These are phyloP conservation scores for Aspergillus quadrilineatus DNA, from an alignment of 2,329 filamentous ascomycete genomes.

Conservation along the genomic window DNA sequence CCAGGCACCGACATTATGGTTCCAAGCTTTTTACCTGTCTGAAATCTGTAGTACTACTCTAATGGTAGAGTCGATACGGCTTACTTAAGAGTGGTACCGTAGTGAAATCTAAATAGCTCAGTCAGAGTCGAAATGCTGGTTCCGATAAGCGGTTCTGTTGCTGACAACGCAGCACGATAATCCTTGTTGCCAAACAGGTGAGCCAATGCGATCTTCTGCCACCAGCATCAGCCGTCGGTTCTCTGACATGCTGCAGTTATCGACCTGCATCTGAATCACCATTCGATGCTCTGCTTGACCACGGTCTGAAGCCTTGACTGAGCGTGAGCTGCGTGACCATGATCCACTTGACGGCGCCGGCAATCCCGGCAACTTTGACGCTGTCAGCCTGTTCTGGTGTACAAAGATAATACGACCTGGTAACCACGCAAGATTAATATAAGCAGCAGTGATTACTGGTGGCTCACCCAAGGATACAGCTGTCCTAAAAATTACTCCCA, in stretches of 20 bases:
- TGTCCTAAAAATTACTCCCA: background rate
- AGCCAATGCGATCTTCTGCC: constrained; percentile 8
- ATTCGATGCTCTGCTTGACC: constrained; percentile 3
- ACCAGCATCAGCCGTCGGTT: constrained; percentile 13
- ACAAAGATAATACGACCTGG: background rate
- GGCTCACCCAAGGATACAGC: background rate
- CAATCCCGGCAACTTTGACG: constrained; percentile 13
- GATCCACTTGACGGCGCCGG: constrained; percentile 16
- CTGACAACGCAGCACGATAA: constrained; percentile 24
- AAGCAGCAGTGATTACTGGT: constrained; percentile 8
- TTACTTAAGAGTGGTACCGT: background rate
- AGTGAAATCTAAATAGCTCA: constrained; percentile 3
- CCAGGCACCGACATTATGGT: background rate
- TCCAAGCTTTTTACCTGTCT: background rate
- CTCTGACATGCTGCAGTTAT: constrained; percentile 16
- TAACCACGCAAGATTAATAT: constrained; percentile 13
- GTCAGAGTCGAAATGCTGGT: constrained; percentile 12
- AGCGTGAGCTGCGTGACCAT: constrained; percentile 12
- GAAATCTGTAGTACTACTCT: no score
- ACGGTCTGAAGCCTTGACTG: background rate
- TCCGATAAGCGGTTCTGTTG: constrained; percentile 15
- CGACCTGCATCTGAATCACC: background rate
- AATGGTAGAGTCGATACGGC: background rate
- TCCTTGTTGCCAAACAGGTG: constrained; percentile 19
- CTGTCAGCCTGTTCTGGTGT: constrained; percentile 9